These are phyloP conservation scores for Saxophila tyrrhenica DNA, from an alignment of 495 filamentous ascomycete species.

Conservation along the genomic window DNA sequence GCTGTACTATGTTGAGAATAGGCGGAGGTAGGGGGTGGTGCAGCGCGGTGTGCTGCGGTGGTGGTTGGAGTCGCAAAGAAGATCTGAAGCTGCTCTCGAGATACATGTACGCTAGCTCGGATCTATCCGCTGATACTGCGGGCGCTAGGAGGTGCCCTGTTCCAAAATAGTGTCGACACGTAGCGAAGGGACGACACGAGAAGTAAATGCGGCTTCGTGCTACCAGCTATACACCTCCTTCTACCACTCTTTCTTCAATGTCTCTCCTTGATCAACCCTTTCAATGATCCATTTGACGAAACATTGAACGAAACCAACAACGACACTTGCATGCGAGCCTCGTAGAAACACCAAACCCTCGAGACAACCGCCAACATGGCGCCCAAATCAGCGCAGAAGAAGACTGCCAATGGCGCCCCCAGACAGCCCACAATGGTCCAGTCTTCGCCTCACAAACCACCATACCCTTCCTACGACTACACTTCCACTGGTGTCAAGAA, in stretches of 20 bases:
- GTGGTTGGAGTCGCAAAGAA: background rate
- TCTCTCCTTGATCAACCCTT: background rate
- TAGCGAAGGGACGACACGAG: background rate
- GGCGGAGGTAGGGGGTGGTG: too few relatives aligned
- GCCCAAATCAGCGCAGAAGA: background rate
- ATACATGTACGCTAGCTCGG: background rate
- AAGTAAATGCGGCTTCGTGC: background rate
- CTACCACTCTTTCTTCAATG: background rate
- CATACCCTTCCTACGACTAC: conserved; percentile 37
- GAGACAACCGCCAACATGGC: conserved; percentile 3
- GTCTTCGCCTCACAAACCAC: conserved; percentile 9
- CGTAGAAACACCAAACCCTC: background rate
- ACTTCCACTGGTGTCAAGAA: conserved; percentile 51
- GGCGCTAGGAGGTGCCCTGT: background rate
- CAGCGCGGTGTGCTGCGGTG: too few relatives aligned
- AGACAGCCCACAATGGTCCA: background rate
- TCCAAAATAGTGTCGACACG: background rate
- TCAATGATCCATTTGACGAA: background rate
- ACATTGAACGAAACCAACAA: background rate
- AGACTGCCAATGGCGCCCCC: background rate
- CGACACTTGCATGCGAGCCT: background rate
- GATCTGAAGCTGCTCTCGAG: background rate
- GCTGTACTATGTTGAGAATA: too few relatives aligned
- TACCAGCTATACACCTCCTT: background rate
- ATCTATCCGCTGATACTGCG: background rate